Base-by-base conservation (phyloP, 805 yeast genomes). In the Priceomyces melissophilus region DNA sequence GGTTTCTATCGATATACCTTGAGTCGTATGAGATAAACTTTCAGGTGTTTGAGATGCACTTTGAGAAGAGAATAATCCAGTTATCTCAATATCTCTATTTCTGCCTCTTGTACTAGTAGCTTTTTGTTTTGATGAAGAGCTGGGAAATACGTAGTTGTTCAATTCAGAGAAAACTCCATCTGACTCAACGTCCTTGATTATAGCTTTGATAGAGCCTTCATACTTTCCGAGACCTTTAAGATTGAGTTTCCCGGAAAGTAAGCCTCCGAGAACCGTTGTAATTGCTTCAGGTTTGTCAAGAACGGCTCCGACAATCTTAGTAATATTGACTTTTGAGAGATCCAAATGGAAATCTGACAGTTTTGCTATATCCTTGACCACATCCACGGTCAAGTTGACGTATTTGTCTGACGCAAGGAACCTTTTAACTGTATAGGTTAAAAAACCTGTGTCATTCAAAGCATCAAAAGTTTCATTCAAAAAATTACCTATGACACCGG, bases 401-500 rank as follows among this genome's bases (percentile, higher is more conserved):
- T 69, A 69, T 3, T 53, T 49, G 42, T 59, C 61, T 41, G 61
- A 53, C 10, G 68, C 60, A 31, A 69, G 45, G 42, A 65, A 54
- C 30, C 60, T 45, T 49, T 69, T 67, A n/a, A 63, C 50, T 9
- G 61, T 56, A 48, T 67, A 63, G 9, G 66, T 65, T 12, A 59
- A 63, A 35, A 69, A 54, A 10, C 68, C 70, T 4, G 75, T 69
- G 44, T 67, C 65, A 52, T 69, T 69, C 41, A 69, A 57, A 8
- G 73, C 69, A 33, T 54, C 48, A 30, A 63, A 47, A 9, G 53
- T 41, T 32, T 55, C 67, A n/a, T 45, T 45, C 37, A 62, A 54
- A n/a, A 54, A 49, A 25, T 50, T 42, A 29, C 48, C 46, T 25
- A 66, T 56, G 5, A 61, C 26, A 15, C 48, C 41, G 2, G 73